A percentile compares a stretch with the other conserved stretches of the same genome.
phyloP scores from a whole-genome alignment of 805 yeast species.

The Metschnikowia hibisci region DNA sequence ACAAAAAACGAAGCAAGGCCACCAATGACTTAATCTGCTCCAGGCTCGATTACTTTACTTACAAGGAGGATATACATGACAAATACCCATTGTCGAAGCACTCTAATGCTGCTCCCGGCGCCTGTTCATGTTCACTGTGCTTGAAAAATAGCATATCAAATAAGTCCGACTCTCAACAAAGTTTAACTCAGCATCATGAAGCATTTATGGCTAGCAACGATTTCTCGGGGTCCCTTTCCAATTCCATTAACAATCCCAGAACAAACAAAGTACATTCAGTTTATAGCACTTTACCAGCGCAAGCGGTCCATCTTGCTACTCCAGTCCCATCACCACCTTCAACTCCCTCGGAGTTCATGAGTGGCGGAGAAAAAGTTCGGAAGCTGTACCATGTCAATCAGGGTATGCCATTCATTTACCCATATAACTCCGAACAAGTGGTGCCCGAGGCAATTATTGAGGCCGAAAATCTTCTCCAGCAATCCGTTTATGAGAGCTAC shows the following conservation, averaged over 20 bases:
- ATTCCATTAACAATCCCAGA: conserved; percentile 55
- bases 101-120: not conserved
- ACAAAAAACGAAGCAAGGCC: conserved; percentile 17
- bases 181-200: conserved; percentile 1
- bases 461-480: conserved; percentile 65
- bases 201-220: conserved; percentile 37
- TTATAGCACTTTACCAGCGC: conserved; percentile 46
- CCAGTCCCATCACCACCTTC: conserved; percentile 82
- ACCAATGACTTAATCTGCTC: conserved; percentile 48
- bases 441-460: conserved; percentile 77
- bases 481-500: conserved; percentile 61
- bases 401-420: conserved; percentile 64
- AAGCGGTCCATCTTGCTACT: conserved; percentile 70
- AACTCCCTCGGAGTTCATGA: conserved; percentile 41
- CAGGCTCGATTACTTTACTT: conserved; percentile 81
- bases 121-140: not conserved
- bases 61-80: conserved; percentile 66
- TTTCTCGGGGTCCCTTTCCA: conserved; percentile 53
- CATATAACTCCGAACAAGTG: conserved; percentile 31
- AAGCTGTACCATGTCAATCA: conserved; percentile 62
- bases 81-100: conserved; percentile 63
- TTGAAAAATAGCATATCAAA: not conserved
- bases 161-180: not conserved
- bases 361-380: conserved; percentile 48
- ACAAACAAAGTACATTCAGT: conserved; percentile 45